Base-by-base conservation (phyloP, 1,139 yeast species). In the Protomyces inundatus region DNA sequence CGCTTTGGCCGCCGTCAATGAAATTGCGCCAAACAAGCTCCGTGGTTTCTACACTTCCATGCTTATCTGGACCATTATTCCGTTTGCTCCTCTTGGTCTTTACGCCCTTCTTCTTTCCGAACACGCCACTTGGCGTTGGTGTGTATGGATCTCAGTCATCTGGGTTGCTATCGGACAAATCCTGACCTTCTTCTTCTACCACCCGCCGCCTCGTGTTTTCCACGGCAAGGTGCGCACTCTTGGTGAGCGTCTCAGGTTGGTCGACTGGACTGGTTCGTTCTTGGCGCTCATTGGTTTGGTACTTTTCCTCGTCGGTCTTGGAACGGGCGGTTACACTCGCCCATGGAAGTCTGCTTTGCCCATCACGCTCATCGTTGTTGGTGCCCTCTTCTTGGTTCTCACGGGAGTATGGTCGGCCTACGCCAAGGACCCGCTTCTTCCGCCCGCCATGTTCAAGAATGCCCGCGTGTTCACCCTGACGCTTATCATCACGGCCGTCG, bases 131-230 rank as follows among this genome's bases (percentile, higher is more conserved):
- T 57, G 61, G 61, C 46, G 61, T 6, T 57, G 61, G 61, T 37
- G 36, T 14, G 61, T 57, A 5, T 57, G 61, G 61, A 57, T 57
- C n/a, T 54, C 61, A 0, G 32, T 57, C 37, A 51, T 57, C 7
- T 57, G 61, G 61, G 23, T 33, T n/a, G 61, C 40, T n/a, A 57
- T 57, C n/a, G 61, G 61, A 7, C 61, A 37, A 30, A 39, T 57
- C 50, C 34, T 57, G 61, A 50, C 55, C n/a, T 57, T 57, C 61
- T 50, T 57, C 61, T 57, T 57, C 61, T 57, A 57, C 50, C 61
- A 57, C 55, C 61, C 61, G 30, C 61, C 61, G 12, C 61, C 61
- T 6, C 34, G 61, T 6, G 32, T 39, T 6, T 57, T 57, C 55
- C 34, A 34, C 33, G 61, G 61, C 39, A 48, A 51, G 50, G 48